Percentiles rank a stretch among this genome's conserved stretches.
Evolutionary conservation across 2,329 filamentous ascomycete genomes (phyloP).

Genomic region (Penicillium sp.): DNA sequence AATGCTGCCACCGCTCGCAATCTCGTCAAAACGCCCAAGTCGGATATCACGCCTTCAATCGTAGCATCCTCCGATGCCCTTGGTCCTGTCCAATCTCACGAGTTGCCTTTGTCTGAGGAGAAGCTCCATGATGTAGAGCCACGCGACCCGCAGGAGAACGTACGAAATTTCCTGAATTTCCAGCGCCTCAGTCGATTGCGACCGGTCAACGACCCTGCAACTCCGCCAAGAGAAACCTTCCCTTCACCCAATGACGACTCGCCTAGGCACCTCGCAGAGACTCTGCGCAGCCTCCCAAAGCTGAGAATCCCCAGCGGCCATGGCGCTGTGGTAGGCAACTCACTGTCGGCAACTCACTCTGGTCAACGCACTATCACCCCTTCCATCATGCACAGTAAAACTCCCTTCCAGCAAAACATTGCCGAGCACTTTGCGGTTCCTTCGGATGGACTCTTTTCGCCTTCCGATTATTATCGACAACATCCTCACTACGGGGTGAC

Average conservation of each 20-base stretch:
- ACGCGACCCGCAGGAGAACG: constrained; percentile 87
- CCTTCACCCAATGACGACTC: constrained; percentile 7
- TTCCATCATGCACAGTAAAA: constrained; percentile 14
- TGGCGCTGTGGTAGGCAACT: constrained; percentile 17
- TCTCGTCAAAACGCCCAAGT: constrained; percentile 64
- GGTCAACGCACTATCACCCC: constrained; percentile 34
- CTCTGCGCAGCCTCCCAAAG: constrained; percentile 58
- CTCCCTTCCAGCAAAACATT: too few relatives aligned
- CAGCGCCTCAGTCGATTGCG: constrained; percentile 59
- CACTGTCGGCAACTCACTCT: constrained; percentile 18
- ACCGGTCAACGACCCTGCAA: constrained; percentile 56
- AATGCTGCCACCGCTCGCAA: constrained; percentile 67
- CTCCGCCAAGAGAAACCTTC: constrained; percentile 53
- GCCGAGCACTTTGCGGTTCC: too few relatives aligned
- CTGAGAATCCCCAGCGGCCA: constrained; percentile 56
- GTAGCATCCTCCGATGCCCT: constrained; percentile 90
- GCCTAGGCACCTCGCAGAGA: constrained; percentile 37
- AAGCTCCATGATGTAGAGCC: constrained; percentile 68
- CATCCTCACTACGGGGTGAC: constrained; percentile 59
- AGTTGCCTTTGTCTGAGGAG: constrained; percentile 71
- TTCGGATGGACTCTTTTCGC: background rate
- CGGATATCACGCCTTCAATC: constrained; percentile 76
- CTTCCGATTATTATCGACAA: constrained; percentile 57
- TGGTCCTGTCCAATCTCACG: constrained; percentile 66
- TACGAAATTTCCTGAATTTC: constrained; percentile 86